Evolutionary conservation across 2,329 filamentous ascomycete species (phyloP).

Genomic region (Esteya vermicola): DNA sequence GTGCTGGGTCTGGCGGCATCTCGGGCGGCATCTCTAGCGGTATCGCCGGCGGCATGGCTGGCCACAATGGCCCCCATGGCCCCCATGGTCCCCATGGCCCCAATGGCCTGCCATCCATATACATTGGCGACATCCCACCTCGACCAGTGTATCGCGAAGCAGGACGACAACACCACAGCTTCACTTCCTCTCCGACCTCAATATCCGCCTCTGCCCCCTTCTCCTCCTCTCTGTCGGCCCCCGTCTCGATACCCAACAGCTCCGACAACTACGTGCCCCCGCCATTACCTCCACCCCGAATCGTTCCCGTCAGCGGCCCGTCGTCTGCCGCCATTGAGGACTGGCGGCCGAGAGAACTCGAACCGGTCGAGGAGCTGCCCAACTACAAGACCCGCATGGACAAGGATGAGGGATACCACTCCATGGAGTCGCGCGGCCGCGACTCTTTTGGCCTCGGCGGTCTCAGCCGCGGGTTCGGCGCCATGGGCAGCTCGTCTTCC

Average conservation of each 20-base stretch:
- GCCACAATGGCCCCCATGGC: conserved; percentile 2
- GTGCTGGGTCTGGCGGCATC: too few species aligned
- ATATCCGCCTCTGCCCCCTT: conserved; percentile 9
- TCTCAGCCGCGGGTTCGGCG: too few species aligned
- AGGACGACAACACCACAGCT: conserved; percentile 4
- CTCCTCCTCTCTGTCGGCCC: conserved; percentile 17
- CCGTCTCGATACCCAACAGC: conserved; percentile 21
- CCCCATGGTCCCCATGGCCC: not conserved
- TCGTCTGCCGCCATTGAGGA: conserved; percentile 7
- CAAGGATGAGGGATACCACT: conserved; percentile 12
- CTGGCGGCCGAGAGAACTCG: conserved; percentile 8
- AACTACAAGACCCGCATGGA: conserved; percentile 12
- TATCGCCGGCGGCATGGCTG: too few species aligned
- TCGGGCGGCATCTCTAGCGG: too few species aligned
- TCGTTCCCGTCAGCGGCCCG: conserved; percentile 15
- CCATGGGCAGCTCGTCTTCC: too few species aligned
- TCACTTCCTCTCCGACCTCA: conserved; percentile 15
- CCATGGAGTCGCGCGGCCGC: conserved; percentile 8
- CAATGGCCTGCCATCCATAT: conserved; percentile 11
- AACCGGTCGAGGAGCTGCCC: conserved; percentile 8
- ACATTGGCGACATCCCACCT: conserved; percentile 10
- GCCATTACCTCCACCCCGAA: conserved; percentile 21
- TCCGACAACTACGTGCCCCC: conserved; percentile 20
- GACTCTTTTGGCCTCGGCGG: conserved; percentile 10
- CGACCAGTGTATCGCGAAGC: conserved; percentile 2